These are phyloP conservation scores for Magnaporthiopsis rhizophila DNA, from an alignment of 2,329 filamentous ascomycete genomes.

Conservation along the genomic window DNA sequence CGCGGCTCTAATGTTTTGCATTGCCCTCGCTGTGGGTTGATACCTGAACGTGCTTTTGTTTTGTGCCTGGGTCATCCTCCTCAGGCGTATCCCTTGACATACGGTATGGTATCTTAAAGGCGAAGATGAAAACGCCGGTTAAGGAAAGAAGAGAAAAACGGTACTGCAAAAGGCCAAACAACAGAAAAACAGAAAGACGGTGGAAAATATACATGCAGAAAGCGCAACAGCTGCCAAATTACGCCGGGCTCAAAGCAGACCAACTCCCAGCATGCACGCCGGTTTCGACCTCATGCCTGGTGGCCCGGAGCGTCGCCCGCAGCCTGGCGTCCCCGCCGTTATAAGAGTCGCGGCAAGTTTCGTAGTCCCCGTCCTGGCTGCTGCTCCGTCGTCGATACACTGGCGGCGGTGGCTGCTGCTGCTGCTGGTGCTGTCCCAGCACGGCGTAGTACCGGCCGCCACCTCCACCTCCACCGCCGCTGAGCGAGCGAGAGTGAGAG, in stretches of 20 bases:
- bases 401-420: no score
- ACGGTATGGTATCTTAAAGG: not conserved
- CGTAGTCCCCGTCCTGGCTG: not conserved
- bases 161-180: not conserved
- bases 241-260: slow-evolving; percentile 1
- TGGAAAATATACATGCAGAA: not conserved
- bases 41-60: no score
- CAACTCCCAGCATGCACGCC: slow-evolving; percentile 6
- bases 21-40: no score
- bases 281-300: not conserved
- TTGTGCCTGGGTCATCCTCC: not conserved
- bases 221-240: not conserved
- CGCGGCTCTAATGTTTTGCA: no score
- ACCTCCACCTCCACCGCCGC: not conserved
- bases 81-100: not conserved
- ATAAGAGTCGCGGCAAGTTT: no score
- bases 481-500: not conserved
- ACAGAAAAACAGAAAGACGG: not conserved
- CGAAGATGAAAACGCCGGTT: not conserved
- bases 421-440: no score
- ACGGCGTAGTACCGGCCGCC: not conserved
- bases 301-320: slow-evolving; percentile 4
- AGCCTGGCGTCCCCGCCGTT: not conserved
- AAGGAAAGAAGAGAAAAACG: not conserved
- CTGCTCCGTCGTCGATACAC: not conserved